Base-by-base conservation (phyloP, 2,329 filamentous ascomycete species). In the Ophiostoma populinum region DNA sequence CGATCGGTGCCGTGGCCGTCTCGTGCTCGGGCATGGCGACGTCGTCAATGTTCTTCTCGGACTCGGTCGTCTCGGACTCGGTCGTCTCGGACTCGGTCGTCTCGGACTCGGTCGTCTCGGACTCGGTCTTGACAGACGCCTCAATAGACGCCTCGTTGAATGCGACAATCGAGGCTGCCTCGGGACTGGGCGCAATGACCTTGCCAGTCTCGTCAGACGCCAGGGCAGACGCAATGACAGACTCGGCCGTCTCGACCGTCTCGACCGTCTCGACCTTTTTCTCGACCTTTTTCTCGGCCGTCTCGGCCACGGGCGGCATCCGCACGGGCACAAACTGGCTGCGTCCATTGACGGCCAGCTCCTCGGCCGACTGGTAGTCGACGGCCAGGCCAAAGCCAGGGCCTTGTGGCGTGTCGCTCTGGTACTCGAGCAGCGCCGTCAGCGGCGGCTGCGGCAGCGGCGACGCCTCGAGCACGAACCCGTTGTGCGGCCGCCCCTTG, bases 381-480 rank as follows among this genome's bases (percentile, higher is more conserved):
- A 85, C 49, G 4, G 58, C 55, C 17, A 86, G 55, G 6, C 61
- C 51, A 47, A 82, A 81, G 32, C 66, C 61, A 0, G 59, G 29
- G 9, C 19, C 9, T 7, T 6, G 4, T 15, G 27, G 27, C 13
- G 12, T 16, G 11, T 5, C 55, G 2, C 64, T 52, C 2, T 58
- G 56, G 5, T 72, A 51, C 2, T 54, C 41, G 0, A 65, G 63
- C 4, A 92, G 58, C 12, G 64, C 58, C 20, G 58, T 63, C 28
- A 87, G 59, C 0, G 80, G 82, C 2, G 72, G 58, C 43, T 76
- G 72, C 0, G 85, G 83, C 1, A 95, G 56, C 2, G 80, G 80
- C 0, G 85, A 93, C 11, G 80, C 74, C 55, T 98, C 90, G 4
- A 98, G 67, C 12, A 95, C 64, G 46, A 78, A 76, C 31, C 87